phyloP scores from a whole-genome alignment of 2,329 filamentous ascomycete genomes.

The Alternaria dauci region DNA sequence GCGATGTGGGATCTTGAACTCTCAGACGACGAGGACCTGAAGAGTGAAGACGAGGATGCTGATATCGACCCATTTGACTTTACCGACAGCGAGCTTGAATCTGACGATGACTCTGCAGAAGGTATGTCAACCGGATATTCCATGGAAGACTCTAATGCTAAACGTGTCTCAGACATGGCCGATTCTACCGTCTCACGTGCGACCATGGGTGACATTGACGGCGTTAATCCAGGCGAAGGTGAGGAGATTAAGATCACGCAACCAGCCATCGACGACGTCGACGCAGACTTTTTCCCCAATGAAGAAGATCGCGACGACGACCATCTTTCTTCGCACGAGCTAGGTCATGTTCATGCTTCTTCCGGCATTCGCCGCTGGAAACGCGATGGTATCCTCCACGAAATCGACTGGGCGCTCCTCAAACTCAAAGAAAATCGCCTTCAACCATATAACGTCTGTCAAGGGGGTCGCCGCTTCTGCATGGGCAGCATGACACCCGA shows the following conservation, averaged over 20 bases:
- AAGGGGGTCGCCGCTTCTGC: constrained; percentile 57
- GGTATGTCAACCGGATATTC: constrained; percentile 18
- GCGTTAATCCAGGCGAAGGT: constrained; percentile 76
- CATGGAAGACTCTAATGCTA: not conserved
- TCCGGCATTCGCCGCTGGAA: constrained; percentile 84
- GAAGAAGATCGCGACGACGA: constrained; percentile 78
- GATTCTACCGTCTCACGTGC: constrained; percentile 40
- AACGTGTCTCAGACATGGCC: constrained; percentile 25
- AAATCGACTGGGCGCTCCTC: constrained; percentile 95
- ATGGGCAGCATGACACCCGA: constrained; percentile 34
- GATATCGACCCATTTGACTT: constrained; percentile 56
- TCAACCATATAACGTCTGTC: constrained; percentile 76
- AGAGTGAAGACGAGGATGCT: constrained; percentile 50
- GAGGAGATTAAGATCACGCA: constrained; percentile 86
- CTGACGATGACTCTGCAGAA: constrained; percentile 41
- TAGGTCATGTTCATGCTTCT: constrained; percentile 87
- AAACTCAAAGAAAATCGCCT: constrained; percentile 76
- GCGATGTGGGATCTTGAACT: constrained; percentile 57
- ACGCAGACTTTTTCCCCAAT: constrained; percentile 82
- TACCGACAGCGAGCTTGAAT: constrained; percentile 64
- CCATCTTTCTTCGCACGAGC: constrained; percentile 77
- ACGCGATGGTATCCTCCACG: constrained; percentile 77
- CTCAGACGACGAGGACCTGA: constrained; percentile 60
- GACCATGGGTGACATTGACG: constrained; percentile 73
- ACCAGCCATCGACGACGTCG: constrained; percentile 87